Base-by-base conservation (phyloP, 441 rosid species). In the Populus hybrid region DNA sequence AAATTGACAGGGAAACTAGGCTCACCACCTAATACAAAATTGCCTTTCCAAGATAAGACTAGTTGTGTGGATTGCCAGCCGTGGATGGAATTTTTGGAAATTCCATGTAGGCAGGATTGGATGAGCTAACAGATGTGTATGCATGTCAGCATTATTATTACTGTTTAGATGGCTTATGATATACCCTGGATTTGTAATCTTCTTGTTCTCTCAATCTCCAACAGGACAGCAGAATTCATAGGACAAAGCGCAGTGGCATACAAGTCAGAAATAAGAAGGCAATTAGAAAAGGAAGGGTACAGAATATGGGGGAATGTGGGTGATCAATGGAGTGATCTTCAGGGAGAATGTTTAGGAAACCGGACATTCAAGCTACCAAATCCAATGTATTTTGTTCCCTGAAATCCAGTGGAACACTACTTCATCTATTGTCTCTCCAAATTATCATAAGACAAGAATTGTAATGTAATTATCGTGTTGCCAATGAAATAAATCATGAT, bases 321-420 rank as follows among this genome's bases (percentile, higher is more conserved):
- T 0, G 99, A 92, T 71, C 99, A 95, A 24, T 95, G 99, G 99
- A 95, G 94, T 36, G 99, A 95, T 71, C 86, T 95, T 57, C 91
- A 88, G 75, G 99, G 97, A 64, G 92, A 89, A 34, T 91, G 77
- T 67, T 28, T 81, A 5, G 98, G 99, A 71, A 86, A 88, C 67
- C 88, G 97, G 40, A 89, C 98, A 2, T 95, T 95, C 75, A 95
- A 95, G 91, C 83, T 95, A 73, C 99, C 99, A 3, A 95, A 93
- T 81, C 99, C 98, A 42, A 91, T 95, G 95, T 95, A 95, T 77
- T 91, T 88, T 34, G 94, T 95, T 65, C 95, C 97, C 66, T 92
- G 69, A 82, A 18, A 20, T 12, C 28, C 38, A 5, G 10, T 66
- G 59, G 10, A 68, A 57, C 42, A 7, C 75, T 38, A 2, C 24